Conservation (phyloP, 2,329 filamentous ascomycete genomes). For the Macrophomina pseudophaseolina region DNA sequence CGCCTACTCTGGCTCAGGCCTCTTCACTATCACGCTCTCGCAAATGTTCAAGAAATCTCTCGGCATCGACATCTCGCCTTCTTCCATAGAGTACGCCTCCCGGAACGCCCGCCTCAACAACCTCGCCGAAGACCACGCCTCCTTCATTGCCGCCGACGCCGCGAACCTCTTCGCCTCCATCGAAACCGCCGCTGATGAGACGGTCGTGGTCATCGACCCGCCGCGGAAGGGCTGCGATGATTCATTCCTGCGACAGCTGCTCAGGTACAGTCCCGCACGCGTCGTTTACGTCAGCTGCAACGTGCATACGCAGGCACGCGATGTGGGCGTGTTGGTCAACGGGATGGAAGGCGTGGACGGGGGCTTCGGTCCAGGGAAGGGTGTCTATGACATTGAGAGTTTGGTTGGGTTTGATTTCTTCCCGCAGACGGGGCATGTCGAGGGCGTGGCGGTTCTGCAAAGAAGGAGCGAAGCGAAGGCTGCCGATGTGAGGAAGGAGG, state of each 20-base stretch:
- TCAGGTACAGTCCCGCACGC: constrained; percentile 75
- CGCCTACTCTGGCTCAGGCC: constrained; percentile 94
- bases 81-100: constrained; percentile 78
- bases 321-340: constrained; percentile 84
- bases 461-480: constrained; percentile 37
- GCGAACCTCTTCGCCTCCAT: constrained; percentile 79
- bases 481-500: neutral
- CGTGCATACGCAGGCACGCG: constrained; percentile 94
- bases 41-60: constrained; percentile 78
- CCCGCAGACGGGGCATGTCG: constrained; percentile 78
- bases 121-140: constrained; percentile 69
- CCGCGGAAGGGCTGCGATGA: constrained; percentile 93
- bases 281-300: constrained; percentile 97
- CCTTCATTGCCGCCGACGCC: constrained; percentile 90
- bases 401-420: constrained; percentile 96
- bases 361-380: constrained; percentile 43
- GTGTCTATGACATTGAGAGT: constrained; percentile 82
- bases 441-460: constrained; percentile 65
- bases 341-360: constrained; percentile 59
- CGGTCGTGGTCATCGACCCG: constrained; percentile 94
- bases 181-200: constrained; percentile 76
- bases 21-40: constrained; percentile 94
- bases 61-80: constrained; percentile 85
- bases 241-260: constrained; percentile 79
- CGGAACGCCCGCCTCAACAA: constrained; percentile 80